Percentiles rank a stretch among this genome's conserved stretches.
Conservation (phyloP, 371 early-diverging fungal genomes). For the Mortierella sp. region DNA sequence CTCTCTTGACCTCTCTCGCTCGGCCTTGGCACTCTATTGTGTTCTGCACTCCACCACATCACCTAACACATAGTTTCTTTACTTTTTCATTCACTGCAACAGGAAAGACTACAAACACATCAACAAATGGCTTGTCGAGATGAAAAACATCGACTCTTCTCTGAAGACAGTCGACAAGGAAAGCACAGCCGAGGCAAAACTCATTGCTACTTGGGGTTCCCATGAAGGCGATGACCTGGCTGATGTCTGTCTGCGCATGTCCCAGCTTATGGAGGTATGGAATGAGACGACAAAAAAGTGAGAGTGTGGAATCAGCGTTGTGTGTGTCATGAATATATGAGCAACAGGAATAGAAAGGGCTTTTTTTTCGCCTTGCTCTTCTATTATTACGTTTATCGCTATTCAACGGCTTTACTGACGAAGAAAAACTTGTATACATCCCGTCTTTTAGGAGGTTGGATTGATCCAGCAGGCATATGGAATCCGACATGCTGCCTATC, state of each 20-base stretch:
- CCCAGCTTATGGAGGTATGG: constrained; percentile 55
- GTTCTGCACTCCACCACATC: background rate
- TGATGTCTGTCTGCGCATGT: constrained; percentile 55
- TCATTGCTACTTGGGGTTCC: constrained; percentile 43
- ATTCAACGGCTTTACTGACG: background rate
- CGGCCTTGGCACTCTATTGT: background rate
- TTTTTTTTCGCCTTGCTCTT: background rate
- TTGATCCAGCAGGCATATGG: constrained; percentile 44
- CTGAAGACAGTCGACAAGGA: constrained; percentile 53
- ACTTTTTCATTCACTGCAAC: background rate
- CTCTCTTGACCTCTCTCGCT: background rate
- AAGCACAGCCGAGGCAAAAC: constrained; percentile 40
- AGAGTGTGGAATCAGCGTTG: background rate
- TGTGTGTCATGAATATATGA: background rate
- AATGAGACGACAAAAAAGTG: no score
- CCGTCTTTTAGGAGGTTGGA: constrained; percentile 38
- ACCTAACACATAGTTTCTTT: background rate
- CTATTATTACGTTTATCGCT: background rate
- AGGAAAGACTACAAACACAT: constrained; percentile 53
- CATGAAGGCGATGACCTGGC: constrained; percentile 52
- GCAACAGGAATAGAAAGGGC: background rate
- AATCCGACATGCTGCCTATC: constrained; percentile 41
- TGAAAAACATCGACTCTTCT: constrained; percentile 53
- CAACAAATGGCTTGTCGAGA: constrained; percentile 56
- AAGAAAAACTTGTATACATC: background rate